phyloP scores from a whole-genome alignment of 208 protist species.

The Giardia muris region DNA sequence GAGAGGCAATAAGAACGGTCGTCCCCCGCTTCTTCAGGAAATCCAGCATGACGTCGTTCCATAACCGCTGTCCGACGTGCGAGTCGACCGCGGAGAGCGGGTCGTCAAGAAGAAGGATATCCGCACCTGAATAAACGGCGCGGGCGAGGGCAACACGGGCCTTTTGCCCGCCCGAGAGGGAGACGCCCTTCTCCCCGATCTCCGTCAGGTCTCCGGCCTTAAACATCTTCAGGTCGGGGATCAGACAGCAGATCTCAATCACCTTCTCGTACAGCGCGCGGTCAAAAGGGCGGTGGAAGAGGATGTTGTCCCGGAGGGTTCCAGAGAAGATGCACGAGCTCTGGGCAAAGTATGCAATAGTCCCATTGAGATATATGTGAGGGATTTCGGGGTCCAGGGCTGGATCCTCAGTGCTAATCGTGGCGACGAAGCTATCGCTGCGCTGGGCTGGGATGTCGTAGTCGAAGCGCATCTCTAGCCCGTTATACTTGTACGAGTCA shows the following conservation, averaged over 20 bases:
- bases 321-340: constrained; percentile 42
- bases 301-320: constrained; percentile 49
- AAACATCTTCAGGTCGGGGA: constrained; percentile 33
- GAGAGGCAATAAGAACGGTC: constrained; percentile 49
- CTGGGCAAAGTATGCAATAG: constrained; percentile 39
- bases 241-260: constrained; percentile 38
- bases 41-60: constrained; percentile 55
- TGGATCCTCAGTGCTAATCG: background rate
- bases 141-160: constrained; percentile 51
- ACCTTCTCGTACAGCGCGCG: constrained; percentile 33
- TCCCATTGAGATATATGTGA: constrained; percentile 29
- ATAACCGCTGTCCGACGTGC: constrained; percentile 46
- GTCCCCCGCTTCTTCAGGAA: constrained; percentile 48
- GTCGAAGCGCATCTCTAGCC: background rate
- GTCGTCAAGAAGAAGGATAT: constrained; percentile 42
- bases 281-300: constrained; percentile 43
- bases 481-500: background rate
- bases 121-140: constrained; percentile 49
- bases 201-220: constrained; percentile 41
- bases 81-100: constrained; percentile 39
- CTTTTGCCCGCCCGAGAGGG: constrained; percentile 62
- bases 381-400: background rate
- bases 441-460: background rate
- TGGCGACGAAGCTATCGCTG: background rate
- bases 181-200: constrained; percentile 65